Evolutionary conservation across 139 green algal species (phyloP), one percentile per base, ranked within the genome.

Genomic region (Chlorella vulgaris): DNA sequence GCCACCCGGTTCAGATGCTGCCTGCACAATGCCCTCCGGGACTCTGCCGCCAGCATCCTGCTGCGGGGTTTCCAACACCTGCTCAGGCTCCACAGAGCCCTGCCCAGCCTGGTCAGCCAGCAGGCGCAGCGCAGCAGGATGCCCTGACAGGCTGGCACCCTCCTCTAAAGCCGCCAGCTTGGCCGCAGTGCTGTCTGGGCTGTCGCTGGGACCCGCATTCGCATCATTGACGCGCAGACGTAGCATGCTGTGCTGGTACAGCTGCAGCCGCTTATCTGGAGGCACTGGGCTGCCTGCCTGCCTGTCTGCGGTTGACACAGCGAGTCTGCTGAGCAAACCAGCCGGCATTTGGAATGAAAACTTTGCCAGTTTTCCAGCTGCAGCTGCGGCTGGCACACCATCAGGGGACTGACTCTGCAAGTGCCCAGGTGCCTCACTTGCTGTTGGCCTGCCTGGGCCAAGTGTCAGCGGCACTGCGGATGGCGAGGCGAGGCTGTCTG

Each of bases 211-310:
- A 28, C 39, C 28, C 28, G 39, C 68, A 24, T 24, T n/a, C 13
- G 29, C 29, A 24, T 33, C 31, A 33, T 33, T 79, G 73, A 50
- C 68, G 51, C 53, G 73, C 51, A 79, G 73, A 29, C 73, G 73
- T 13, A 79, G 1, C 73, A 79, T 79, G 53, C 51, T 69, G 51
- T 67, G 53, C 51, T 53, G 53, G 53, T 79, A 79, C 73, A 79
- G 24, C 36, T 51, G 28, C 2, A 79, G 73, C 43, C 36, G 7
- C 7, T 5, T 5, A 1, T 40, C 26, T 2, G 47, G 31, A 35
- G 53, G 71, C 71, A 47, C 42, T 10, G 26, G 10, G 5, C 26
- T 18, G 5, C 33, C 65, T 50, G 65, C 33, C 19, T 4, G 63
- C 18, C 26, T 33, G 26, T 22, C n/a, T n/a, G n/a, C n/a, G n/a